Percentiles rank a stretch among this genome's conserved stretches.
These are phyloP conservation scores for Lactifluus subvellereus DNA, from an alignment of 768 basidiomycete genomes.

Conservation along the genomic window DNA sequence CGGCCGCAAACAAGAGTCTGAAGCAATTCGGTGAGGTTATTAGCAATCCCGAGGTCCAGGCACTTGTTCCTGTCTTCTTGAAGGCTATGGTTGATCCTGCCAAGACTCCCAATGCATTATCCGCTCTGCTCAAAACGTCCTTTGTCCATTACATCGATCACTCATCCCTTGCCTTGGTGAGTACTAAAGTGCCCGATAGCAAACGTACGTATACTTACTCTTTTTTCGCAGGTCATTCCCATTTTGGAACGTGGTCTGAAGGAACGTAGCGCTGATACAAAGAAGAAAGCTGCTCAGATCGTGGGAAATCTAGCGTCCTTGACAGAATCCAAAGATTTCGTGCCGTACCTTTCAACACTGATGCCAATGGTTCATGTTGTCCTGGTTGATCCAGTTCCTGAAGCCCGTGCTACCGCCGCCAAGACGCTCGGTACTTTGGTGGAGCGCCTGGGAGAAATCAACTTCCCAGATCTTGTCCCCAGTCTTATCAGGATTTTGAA, in stretches of 20 bases:
- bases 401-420: constrained; percentile 94
- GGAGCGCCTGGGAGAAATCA: constrained; percentile 87
- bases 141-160: constrained; percentile 99
- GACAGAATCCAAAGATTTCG: constrained; percentile 86
- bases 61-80: constrained; percentile 79
- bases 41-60: constrained; percentile 94
- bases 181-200: constrained; percentile 27
- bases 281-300: constrained; percentile 94
- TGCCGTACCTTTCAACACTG: constrained; percentile 86
- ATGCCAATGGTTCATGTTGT: constrained; percentile 89
- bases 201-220: constrained; percentile 9
- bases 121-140: constrained; percentile 85
- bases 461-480: constrained; percentile 96
- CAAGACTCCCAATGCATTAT: constrained; percentile 80
- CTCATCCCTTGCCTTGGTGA: constrained; percentile 86
- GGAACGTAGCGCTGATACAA: constrained; percentile 89
- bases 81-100: constrained; percentile 94
- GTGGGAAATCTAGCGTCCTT: constrained; percentile 94
- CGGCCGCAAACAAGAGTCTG: constrained; percentile 89
- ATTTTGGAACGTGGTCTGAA: constrained; percentile 90
- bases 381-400: constrained; percentile 94
- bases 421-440: constrained; percentile 96
- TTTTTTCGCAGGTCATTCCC: constrained; percentile 65
- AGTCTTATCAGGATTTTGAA: constrained; percentile 81
- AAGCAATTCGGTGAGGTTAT: constrained; percentile 99